phyloP scores from a whole-genome alignment of 2,329 filamentous ascomycete genomes.

The Pyrenochaeta sp. region DNA sequence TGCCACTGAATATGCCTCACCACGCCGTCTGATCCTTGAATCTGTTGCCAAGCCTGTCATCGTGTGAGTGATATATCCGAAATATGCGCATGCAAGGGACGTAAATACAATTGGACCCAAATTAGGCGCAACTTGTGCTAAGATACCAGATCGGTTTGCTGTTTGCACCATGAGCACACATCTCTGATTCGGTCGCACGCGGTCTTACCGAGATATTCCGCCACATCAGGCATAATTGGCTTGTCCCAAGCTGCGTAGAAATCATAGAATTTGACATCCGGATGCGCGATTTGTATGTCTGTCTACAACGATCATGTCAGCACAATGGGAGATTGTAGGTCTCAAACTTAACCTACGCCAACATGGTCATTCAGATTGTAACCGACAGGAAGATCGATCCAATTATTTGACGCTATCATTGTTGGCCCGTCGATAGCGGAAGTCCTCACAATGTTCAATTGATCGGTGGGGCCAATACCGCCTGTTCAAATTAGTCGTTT shows the following conservation, averaged over 20 bases:
- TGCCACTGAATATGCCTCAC: conserved; percentile 70
- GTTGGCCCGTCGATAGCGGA: conserved; percentile 49
- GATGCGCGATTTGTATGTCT: conserved; percentile 58
- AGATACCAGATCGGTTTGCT: conserved; percentile 60
- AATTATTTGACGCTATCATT: conserved; percentile 51
- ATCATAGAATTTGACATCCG: conserved; percentile 64
- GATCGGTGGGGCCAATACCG: conserved; percentile 68
- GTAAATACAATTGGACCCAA: conserved; percentile 59
- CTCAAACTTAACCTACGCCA: conserved; percentile 43
- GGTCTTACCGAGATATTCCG: conserved; percentile 44
- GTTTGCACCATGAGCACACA: conserved; percentile 3
- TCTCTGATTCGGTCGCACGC: not conserved
- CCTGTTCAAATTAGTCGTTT: conserved; percentile 9
- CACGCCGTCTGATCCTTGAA: conserved; percentile 62
- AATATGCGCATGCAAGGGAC: not conserved
- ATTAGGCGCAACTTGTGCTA: conserved; percentile 68
- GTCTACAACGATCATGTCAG: conserved; percentile 44
- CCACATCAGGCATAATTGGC: conserved; percentile 46
- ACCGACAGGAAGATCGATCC: conserved; percentile 58
- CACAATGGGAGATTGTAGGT: not conserved
- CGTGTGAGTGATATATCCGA: not conserved
- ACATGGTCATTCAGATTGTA: conserved; percentile 58
- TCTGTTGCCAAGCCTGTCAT: conserved; percentile 60
- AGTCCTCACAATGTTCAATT: conserved; percentile 51
- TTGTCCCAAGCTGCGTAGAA: conserved; percentile 65